Evolutionary conservation across 2,329 filamentous ascomycete genomes (phyloP), one percentile per base, ranked within the genome.

Genomic region (Verticillium albo-atrum): DNA sequence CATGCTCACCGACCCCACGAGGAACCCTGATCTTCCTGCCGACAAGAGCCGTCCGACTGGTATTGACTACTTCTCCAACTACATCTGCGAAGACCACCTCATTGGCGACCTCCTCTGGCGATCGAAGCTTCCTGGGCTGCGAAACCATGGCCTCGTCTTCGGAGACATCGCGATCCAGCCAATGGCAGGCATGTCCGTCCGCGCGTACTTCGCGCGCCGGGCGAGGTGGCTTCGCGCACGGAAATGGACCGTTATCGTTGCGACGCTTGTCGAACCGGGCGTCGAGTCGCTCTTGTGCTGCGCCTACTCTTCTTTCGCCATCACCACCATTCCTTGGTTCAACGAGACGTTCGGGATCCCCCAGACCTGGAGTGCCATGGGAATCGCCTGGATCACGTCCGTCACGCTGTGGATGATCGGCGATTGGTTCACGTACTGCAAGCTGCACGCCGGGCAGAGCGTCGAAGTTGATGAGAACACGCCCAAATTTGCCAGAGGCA

Each of bases 31-130:
- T 63, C 72, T 79, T 65, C 68, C 72, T 62, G 66, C 71, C 52
- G 68, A 77, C 67, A 65, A 74, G 58, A 60, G 77, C 67, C 72
- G 81, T 66, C 71, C 86, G 76, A 71, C 71, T 0, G 96, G 95
- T 0, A 88, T 99, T 64, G 92, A 98, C 74, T 93, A 88, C 75
- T 99, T 99, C 75, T 96, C 92, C 3, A 84, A 91, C 64, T 96
- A 97, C 70, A 98, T 99, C 70, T 99, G 95, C 77, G 96, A 99
- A 72, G 95, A 99, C 70, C 95, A 99, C 69, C 79, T 97, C 26
- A 97, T 99, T 58, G 94, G 94, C 14, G 95, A 99, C 66, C 77
- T 95, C 1, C 82, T 99, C 4, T 99, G 93, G 92, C 87, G 87
- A 58, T 82, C 85, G n/a, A 69, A 76, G 2, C 74, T 89, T 5